A percentile compares a stretch with the other conserved stretches of the same genome.
Evolutionary conservation across 2,329 filamentous ascomycete species (phyloP).

Genomic region (Harringtonia aguacate): DNA sequence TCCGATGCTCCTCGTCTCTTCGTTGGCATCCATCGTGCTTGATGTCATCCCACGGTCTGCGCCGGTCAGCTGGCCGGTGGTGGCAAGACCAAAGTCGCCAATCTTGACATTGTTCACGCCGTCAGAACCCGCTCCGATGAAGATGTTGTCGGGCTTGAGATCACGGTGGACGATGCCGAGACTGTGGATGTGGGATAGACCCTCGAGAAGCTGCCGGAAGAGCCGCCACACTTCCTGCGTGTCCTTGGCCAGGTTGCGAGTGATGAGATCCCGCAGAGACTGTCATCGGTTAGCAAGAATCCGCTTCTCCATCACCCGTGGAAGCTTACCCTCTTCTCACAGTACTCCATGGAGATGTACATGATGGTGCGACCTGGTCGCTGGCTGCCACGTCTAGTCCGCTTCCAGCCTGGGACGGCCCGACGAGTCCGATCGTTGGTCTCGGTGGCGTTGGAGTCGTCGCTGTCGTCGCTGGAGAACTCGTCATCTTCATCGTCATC

Average conservation of each 20-base stretch:
- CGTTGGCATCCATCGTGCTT: slow-evolving; percentile 35
- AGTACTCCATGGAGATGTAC: slow-evolving; percentile 99
- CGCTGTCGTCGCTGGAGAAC: slow-evolving; percentile 13
- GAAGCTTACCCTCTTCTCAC: slow-evolving; percentile 65
- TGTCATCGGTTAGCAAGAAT: slow-evolving; percentile 16
- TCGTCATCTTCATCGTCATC: slow-evolving; percentile 25
- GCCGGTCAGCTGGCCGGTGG: slow-evolving; percentile 55
- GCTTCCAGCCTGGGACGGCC: slow-evolving; percentile 6
- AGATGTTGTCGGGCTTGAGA: slow-evolving; percentile 94
- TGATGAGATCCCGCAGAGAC: slow-evolving; percentile 83
- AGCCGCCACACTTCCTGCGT: slow-evolving; percentile 77
- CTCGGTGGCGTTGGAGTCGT: slow-evolving; percentile 10
- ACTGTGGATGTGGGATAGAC: slow-evolving; percentile 78
- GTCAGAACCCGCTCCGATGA: slow-evolving; percentile 62
- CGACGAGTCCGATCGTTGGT: slow-evolving; percentile 7
- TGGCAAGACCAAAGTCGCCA: slow-evolving; percentile 91
- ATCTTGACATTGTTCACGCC: slow-evolving; percentile 85
- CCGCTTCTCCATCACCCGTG: too few species aligned
- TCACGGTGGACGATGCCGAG: slow-evolving; percentile 92
- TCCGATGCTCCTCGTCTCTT: slow-evolving; percentile 61
- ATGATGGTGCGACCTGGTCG: slow-evolving; percentile 60
- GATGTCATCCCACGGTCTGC: slow-evolving; percentile 6
- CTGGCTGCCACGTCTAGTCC: slow-evolving; percentile 23
- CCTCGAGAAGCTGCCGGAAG: slow-evolving; percentile 84
- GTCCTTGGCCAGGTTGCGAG: slow-evolving; percentile 61